phyloP scores from a whole-genome alignment of 352 stramenopile genomes.

The Pythium diclinum region DNA sequence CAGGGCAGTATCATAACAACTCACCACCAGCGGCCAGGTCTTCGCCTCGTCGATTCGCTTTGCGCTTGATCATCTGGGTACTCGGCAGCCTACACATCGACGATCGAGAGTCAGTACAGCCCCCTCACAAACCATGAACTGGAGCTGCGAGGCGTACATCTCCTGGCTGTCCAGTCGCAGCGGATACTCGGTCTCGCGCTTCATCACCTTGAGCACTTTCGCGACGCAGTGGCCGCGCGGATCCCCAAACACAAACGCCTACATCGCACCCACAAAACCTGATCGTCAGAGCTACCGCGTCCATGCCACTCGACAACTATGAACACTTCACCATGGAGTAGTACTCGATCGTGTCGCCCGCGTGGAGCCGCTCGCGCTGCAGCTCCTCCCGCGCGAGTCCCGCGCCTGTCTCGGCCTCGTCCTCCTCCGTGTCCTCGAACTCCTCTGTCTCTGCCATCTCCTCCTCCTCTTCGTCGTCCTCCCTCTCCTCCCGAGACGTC shows the following conservation, averaged over 20 bases:
- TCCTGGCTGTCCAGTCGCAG: constrained; percentile 67
- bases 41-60: constrained; percentile 50
- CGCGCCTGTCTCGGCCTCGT: constrained; percentile 15
- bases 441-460: not conserved
- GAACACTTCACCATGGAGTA: constrained; percentile 46
- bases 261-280: not conserved
- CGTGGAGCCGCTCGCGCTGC: constrained; percentile 50
- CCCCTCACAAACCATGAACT: not conserved
- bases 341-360: constrained; percentile 77
- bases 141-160: constrained; percentile 36
- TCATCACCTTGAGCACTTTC: constrained; percentile 54
- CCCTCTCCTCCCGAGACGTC: constrained; percentile 1
- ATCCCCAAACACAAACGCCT: constrained; percentile 73
- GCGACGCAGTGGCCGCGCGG: constrained; percentile 54
- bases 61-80: constrained; percentile 70
- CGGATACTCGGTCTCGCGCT: constrained; percentile 48
- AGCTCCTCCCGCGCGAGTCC: constrained; percentile 60
- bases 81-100: constrained; percentile 41
- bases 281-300: not conserved
- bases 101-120: too few species aligned
- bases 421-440: not conserved
- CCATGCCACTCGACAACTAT: too few species aligned
- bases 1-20: not conserved
- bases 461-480: not conserved
- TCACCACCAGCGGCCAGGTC: constrained; percentile 43